Evolutionary conservation across 345 rosid genomes (phyloP).

Genomic region (Dimocarpus longan): DNA sequence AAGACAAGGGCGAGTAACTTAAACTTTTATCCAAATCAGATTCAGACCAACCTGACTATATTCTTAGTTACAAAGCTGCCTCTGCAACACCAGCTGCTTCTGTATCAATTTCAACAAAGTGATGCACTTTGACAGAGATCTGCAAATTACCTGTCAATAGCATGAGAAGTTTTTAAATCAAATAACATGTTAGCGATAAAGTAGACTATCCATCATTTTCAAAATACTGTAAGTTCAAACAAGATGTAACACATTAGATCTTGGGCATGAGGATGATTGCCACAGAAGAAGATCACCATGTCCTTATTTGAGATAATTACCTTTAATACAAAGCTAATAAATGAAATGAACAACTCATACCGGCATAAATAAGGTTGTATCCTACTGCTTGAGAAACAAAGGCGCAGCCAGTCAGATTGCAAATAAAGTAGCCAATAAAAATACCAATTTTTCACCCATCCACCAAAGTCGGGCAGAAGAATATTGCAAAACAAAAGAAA

Average conservation of each 20-base stretch:
- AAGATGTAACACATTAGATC: background rate
- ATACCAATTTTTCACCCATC: background rate
- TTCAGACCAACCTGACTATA: background rate
- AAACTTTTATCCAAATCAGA: background rate
- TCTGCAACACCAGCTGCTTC: background rate
- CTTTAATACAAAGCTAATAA: background rate
- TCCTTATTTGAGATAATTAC: background rate
- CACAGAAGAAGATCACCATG: background rate
- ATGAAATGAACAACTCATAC: background rate
- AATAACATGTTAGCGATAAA: background rate
- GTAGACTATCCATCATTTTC: background rate
- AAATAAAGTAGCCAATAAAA: background rate
- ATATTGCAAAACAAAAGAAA: background rate
- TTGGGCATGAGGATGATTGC: background rate
- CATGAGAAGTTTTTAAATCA: background rate
- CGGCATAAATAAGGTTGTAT: background rate
- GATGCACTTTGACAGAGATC: background rate
- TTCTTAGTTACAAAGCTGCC: background rate
- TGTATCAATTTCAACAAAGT: background rate
- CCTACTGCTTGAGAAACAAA: background rate
- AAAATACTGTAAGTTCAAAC: background rate
- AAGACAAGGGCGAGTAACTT: background rate
- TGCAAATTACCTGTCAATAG: background rate
- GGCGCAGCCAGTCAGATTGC: background rate
- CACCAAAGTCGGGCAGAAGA: background rate